phyloP scores from a whole-genome alignment of 2,329 filamentous ascomycete species.

The Colletotrichum gigasporum region DNA sequence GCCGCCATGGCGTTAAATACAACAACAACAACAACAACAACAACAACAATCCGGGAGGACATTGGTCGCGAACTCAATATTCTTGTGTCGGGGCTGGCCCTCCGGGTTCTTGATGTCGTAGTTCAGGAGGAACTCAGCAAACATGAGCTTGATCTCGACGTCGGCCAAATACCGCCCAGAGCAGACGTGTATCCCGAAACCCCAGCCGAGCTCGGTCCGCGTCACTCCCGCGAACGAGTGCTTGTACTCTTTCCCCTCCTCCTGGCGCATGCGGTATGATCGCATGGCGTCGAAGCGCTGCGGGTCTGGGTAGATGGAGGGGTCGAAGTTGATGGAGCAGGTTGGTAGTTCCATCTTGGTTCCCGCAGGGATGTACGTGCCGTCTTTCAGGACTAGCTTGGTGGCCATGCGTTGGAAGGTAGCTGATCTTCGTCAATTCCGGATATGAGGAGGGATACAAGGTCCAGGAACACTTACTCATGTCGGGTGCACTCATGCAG shows the following conservation, averaged over 20 bases:
- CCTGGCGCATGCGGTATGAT: slow-evolving; percentile 53
- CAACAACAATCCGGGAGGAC: not conserved
- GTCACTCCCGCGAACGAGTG: slow-evolving; percentile 52
- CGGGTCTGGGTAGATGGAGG: slow-evolving; percentile 46
- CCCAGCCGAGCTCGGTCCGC: slow-evolving; percentile 12
- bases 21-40: too few relatives aligned
- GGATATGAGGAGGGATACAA: slow-evolving; percentile 57
- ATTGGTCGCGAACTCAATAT: not conserved
- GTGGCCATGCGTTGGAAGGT: slow-evolving; percentile 61
- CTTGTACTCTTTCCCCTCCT: slow-evolving; percentile 23
- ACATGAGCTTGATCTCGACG: slow-evolving; percentile 30
- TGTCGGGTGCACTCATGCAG: slow-evolving; percentile 40
- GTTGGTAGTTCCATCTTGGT: slow-evolving; percentile 51
- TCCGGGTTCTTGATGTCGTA: slow-evolving; percentile 24
- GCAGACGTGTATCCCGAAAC: slow-evolving; percentile 32
- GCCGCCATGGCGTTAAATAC: too few relatives aligned
- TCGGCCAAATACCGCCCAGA: slow-evolving; percentile 22
- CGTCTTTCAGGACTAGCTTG: slow-evolving; percentile 52
- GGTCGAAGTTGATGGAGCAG: slow-evolving; percentile 47
- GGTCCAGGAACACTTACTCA: slow-evolving; percentile 40
- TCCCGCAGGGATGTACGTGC: slow-evolving; percentile 45
- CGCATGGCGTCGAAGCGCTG: slow-evolving; percentile 57
- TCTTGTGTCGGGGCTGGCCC: slow-evolving; percentile 12
- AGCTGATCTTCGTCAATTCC: slow-evolving; percentile 44
- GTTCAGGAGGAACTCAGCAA: slow-evolving; percentile 21